Conservation (phyloP, 1,284 basidiomycete species). For the Irpex lacteus region DNA sequence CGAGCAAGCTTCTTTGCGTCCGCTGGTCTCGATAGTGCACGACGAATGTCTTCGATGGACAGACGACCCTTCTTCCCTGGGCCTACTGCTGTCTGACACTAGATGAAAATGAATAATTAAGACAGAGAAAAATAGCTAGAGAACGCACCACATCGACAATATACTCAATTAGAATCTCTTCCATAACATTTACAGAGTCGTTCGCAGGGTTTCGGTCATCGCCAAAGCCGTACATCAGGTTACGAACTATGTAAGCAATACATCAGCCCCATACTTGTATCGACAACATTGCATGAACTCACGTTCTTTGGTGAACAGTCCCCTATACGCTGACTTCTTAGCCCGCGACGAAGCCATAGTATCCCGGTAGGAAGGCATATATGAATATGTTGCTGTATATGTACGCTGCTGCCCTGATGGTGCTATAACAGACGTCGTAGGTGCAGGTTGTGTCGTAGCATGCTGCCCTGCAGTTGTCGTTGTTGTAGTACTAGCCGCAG, state of each 20-base stretch:
- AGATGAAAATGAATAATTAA: too few relatives aligned
- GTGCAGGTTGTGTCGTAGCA: constrained; percentile 9
- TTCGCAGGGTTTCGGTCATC: constrained; percentile 85
- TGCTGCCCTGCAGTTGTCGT: constrained; percentile 15
- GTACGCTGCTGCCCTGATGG: constrained; percentile 16
- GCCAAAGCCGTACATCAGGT: constrained; percentile 94
- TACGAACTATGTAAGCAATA: constrained; percentile 55
- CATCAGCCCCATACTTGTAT: constrained; percentile 8
- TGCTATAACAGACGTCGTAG: constrained; percentile 17
- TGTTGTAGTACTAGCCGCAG: constrained; percentile 17
- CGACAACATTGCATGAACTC: constrained; percentile 30
- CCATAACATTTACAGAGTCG: constrained; percentile 89
- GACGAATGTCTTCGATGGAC: constrained; percentile 78
- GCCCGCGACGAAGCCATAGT: constrained; percentile 11
- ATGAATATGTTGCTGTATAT: constrained; percentile 51
- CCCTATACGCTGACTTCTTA: constrained; percentile 65
- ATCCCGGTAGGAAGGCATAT: constrained; percentile 28
- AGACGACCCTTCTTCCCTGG: constrained; percentile 69
- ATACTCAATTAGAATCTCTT: constrained; percentile 91
- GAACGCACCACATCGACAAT: constrained; percentile 80
- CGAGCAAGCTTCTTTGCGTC: constrained; percentile 86
- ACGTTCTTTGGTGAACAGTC: constrained; percentile 78
- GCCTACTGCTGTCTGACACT: constrained; percentile 73
- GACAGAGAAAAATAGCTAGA: constrained; percentile 5
- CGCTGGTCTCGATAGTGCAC: constrained; percentile 70